phyloP scores from a whole-genome alignment of 2,329 filamentous ascomycete genomes.

The Penicillium sp. region DNA sequence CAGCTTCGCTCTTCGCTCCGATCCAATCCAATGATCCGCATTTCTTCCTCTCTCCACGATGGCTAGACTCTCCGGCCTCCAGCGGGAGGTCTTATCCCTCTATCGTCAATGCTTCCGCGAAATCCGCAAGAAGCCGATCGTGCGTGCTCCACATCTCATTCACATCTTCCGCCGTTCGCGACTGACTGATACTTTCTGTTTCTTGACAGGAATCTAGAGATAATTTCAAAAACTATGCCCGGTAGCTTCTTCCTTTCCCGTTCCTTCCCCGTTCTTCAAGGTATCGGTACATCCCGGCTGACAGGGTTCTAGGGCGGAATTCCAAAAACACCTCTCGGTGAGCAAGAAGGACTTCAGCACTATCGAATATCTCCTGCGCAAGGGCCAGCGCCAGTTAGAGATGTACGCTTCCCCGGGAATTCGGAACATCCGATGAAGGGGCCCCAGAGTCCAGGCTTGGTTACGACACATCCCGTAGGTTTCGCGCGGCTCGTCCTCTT shows the following conservation, averaged over 20 bases:
- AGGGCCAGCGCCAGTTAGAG: slow-evolving; percentile 78
- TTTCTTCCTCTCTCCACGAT: slow-evolving; percentile 18
- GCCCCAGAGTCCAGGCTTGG: neutral
- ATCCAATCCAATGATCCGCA: slow-evolving; percentile 4
- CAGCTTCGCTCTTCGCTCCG: slow-evolving; percentile 5
- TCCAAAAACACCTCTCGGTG: slow-evolving; percentile 66
- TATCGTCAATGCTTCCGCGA: slow-evolving; percentile 85
- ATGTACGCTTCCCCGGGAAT: slow-evolving; percentile 78
- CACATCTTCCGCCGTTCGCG: neutral
- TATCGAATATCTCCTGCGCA: slow-evolving; percentile 81
- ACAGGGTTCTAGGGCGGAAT: slow-evolving; percentile 62
- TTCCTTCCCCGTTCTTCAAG: slow-evolving; percentile 5
- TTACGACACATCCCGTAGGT: slow-evolving; percentile 1
- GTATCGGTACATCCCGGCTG: slow-evolving; percentile 16
- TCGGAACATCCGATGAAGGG: slow-evolving; percentile 62
- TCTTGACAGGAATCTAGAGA: slow-evolving; percentile 38
- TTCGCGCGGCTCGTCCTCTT: slow-evolving; percentile 3
- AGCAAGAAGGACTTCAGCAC: slow-evolving; percentile 83
- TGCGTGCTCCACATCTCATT: slow-evolving; percentile 41
- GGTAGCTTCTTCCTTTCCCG: slow-evolving; percentile 31
- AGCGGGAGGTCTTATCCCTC: slow-evolving; percentile 80
- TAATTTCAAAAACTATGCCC: slow-evolving; percentile 44
- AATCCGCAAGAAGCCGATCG: slow-evolving; percentile 74
- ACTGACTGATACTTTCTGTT: neutral
- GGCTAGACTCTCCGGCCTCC: slow-evolving; percentile 73